These are phyloP conservation scores for Russula dissimulans DNA, from an alignment of 768 basidiomycete species.

Conservation along the genomic window DNA sequence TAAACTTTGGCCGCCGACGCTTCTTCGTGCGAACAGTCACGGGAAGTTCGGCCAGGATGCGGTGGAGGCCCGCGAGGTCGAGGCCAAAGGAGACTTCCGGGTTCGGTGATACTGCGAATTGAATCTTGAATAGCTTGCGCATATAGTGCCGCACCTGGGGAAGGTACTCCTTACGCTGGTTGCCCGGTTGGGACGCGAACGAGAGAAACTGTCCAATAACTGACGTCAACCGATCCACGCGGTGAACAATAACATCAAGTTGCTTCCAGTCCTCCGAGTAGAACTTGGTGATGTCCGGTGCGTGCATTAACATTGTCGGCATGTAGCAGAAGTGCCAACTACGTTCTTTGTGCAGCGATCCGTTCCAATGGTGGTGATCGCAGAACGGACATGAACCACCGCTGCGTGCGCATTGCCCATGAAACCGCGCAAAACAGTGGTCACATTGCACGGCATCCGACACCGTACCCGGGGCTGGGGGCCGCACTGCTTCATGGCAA, in stretches of 20 bases:
- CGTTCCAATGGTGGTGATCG: constrained; percentile 88
- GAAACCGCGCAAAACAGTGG: constrained; percentile 80
- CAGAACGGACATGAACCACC: constrained; percentile 92
- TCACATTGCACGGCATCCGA: constrained; percentile 89
- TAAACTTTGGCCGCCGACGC: constrained; percentile 55
- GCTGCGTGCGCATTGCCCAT: constrained; percentile 74
- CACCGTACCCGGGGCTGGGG: constrained; percentile 61
- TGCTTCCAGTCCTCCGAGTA: constrained; percentile 78
- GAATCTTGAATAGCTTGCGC: constrained; percentile 83
- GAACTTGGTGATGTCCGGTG: constrained; percentile 70
- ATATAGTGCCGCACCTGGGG: constrained; percentile 83
- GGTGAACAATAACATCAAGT: constrained; percentile 69
- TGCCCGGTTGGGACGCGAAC: constrained; percentile 56
- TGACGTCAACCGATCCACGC: constrained; percentile 63
- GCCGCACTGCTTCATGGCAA: constrained; percentile 65
- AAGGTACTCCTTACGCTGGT: constrained; percentile 69
- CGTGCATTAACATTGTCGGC: constrained; percentile 55
- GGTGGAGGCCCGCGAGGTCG: constrained; percentile 74
- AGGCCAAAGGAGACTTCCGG: constrained; percentile 76
- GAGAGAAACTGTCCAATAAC: constrained; percentile 75
- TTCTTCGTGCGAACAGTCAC: constrained; percentile 40
- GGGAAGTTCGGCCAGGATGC: constrained; percentile 65
- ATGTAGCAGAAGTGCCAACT: constrained; percentile 79
- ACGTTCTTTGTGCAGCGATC: constrained; percentile 71
- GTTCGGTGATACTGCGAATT: constrained; percentile 78